A percentile compares a stretch with the other conserved stretches of the same genome.
phyloP scores from a whole-genome alignment of 2,329 filamentous ascomycete genomes.

The Penicillium corylophilum region DNA sequence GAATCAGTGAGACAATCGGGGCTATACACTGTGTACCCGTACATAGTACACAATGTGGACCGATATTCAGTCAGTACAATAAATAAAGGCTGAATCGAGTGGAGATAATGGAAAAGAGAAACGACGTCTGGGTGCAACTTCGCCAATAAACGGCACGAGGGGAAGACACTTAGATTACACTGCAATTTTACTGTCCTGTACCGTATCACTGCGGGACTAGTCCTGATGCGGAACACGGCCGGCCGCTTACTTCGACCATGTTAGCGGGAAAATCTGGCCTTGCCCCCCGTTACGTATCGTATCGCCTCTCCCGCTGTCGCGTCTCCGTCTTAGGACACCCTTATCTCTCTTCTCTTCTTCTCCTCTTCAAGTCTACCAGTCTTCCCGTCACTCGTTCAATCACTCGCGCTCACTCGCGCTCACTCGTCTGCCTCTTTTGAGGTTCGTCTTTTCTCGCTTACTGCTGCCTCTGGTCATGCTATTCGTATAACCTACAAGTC shows the following conservation, averaged over 20 bases:
- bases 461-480: constrained; percentile 31
- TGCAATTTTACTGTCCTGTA: constrained; percentile 1
- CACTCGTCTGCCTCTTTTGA: background rate
- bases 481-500: constrained; percentile 25
- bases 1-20: constrained; percentile 13
- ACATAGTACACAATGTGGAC: background rate
- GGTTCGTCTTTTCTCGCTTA: background rate
- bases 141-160: background rate
- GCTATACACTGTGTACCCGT: no score
- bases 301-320: constrained; percentile 18
- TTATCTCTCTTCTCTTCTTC: constrained; percentile 15
- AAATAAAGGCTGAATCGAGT: background rate
- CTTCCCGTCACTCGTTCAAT: constrained; percentile 14
- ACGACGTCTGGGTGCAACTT: background rate
- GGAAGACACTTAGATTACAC: background rate
- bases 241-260: background rate
- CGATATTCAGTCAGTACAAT: no score
- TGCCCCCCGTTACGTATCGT: constrained; percentile 18
- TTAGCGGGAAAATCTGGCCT: constrained; percentile 1
- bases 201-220: constrained; percentile 11
- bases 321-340: constrained; percentile 22
- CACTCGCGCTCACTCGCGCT: background rate
- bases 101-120: background rate
- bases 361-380: constrained; percentile 7
- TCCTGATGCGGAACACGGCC: constrained; percentile 7